Base-by-base conservation (phyloP, 352 stramenopile genomes). In the Thalassiosira livingstoniorum region DNA sequence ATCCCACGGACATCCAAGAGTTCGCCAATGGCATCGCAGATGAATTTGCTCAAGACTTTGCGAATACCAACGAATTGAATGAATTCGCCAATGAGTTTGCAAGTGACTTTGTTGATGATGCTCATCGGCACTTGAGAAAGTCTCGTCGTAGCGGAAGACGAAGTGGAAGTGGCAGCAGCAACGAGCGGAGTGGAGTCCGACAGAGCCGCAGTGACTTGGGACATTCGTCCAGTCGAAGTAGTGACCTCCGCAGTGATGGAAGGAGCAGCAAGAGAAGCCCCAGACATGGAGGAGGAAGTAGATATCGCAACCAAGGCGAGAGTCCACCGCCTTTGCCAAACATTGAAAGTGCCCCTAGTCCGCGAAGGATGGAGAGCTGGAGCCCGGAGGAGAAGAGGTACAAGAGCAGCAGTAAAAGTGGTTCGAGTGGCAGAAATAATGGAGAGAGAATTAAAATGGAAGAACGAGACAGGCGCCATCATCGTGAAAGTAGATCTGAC, bases 321-420 rank as follows among this genome's bases (percentile, higher is more conserved):
- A 78, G 69, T 70, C 69, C 69, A 32, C 69, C 69, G 27, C 57
- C 69, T n/a, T 32, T 78, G 32, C 57, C 39, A 11, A 78, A 60
- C 39, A 70, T 78, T 25, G 69, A 65, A 31, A 70, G 69, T 42
- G 69, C 57, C 31, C 69, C 69, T n/a, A 62, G 39, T 43, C 4
- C 32, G 54, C 35, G 13, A 37, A 35, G n/a, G 23, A 23, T 18
- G 29, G 31, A 29, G 11, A 25, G 11, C 32, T n/a, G 29, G 39
- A 27, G 35, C 27, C 1, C 15, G 13, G 39, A 62, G 11, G 21
- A 32, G 35, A 77, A 69, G 32, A 39, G 65, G 10, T 64, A 42
- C 23, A 74, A 64, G 21, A 74, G 29, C 31, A 45, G 4, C 35
- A n/a, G 32, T n/a, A 51, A 51, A 4, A 25, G n/a, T 58, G 7